These are phyloP conservation scores for Nigrospora sphaerica DNA, from an alignment of 2,329 filamentous ascomycete species.

Conservation along the genomic window DNA sequence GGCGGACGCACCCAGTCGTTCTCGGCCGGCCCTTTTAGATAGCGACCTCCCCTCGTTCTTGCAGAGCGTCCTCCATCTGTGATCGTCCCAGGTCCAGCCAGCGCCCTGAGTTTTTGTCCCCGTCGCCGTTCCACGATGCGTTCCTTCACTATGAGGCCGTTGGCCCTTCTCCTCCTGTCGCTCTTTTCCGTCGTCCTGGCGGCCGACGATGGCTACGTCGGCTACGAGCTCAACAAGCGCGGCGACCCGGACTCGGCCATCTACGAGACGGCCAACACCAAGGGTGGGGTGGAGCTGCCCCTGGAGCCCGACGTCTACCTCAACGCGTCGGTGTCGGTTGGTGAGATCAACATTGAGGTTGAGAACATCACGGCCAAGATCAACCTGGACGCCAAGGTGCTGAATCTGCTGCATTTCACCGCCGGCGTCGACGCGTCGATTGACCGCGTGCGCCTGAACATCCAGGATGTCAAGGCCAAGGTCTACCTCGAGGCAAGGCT, in stretches of 20 bases:
- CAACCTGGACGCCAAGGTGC: conserved; percentile 51
- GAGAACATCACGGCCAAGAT: conserved; percentile 54
- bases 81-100: background rate
- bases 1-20: background rate
- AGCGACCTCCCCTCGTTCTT: conserved; percentile 1
- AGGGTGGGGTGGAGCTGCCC: conserved; percentile 32
- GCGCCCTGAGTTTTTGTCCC: conserved; percentile 12
- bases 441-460: conserved; percentile 46
- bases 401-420: conserved; percentile 51
- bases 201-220: conserved; percentile 40
- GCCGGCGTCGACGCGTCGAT: conserved; percentile 54
- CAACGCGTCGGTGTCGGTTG: conserved; percentile 50
- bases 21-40: conserved; percentile 6
- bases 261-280: conserved; percentile 47
- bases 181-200: conserved; percentile 11
- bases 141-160: conserved; percentile 9
- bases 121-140: conserved; percentile 14
- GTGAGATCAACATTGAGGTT: conserved; percentile 51
- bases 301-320: conserved; percentile 51
- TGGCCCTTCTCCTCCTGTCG: conserved; percentile 21
- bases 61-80: background rate
- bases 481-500: conserved; percentile 53
- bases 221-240: conserved; percentile 44
- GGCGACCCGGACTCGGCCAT: conserved; percentile 41
- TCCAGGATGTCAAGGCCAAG: conserved; percentile 51